phyloP scores from a whole-genome alignment of 768 basidiomycete species.

The Boletus subcaerulescens region DNA sequence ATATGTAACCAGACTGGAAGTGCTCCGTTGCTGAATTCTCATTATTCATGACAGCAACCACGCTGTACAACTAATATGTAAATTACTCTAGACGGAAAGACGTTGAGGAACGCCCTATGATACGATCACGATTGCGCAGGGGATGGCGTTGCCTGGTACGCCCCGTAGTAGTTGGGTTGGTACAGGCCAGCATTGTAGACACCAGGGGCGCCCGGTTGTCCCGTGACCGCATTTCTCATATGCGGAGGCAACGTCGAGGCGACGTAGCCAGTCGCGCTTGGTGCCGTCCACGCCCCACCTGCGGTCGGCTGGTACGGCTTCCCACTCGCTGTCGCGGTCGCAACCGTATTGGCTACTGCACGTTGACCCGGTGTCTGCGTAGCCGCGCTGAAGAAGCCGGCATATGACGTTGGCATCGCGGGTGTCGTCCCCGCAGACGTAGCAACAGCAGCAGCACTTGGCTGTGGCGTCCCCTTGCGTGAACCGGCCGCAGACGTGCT shows the following conservation, averaged over 20 bases:
- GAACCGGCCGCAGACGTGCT: constrained; percentile 27
- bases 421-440: constrained; percentile 25
- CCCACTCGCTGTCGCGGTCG: constrained; percentile 24
- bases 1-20: background rate
- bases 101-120: background rate
- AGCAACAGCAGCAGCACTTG: constrained; percentile 27
- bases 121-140: constrained; percentile 28
- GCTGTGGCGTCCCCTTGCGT: constrained; percentile 46
- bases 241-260: constrained; percentile 43
- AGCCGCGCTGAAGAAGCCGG: constrained; percentile 37
- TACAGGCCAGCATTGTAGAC: constrained; percentile 21
- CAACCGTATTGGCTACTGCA: constrained; percentile 55
- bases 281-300: constrained; percentile 24
- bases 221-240: constrained; percentile 29
- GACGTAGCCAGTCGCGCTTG: constrained; percentile 25
- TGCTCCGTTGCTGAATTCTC: background rate
- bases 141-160: constrained; percentile 32
- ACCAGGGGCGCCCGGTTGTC: constrained; percentile 22
- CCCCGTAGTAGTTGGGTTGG: constrained; percentile 32
- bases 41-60: constrained; percentile 20
- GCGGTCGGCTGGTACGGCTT: constrained; percentile 33
- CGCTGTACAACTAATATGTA: constrained; percentile 8
- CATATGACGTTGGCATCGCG: constrained; percentile 37
- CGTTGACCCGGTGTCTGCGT: constrained; percentile 39
- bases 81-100: constrained; percentile 20